Evolutionary conservation across 305 asterid species (phyloP).

Genomic region (Fraxinus ornus): DNA sequence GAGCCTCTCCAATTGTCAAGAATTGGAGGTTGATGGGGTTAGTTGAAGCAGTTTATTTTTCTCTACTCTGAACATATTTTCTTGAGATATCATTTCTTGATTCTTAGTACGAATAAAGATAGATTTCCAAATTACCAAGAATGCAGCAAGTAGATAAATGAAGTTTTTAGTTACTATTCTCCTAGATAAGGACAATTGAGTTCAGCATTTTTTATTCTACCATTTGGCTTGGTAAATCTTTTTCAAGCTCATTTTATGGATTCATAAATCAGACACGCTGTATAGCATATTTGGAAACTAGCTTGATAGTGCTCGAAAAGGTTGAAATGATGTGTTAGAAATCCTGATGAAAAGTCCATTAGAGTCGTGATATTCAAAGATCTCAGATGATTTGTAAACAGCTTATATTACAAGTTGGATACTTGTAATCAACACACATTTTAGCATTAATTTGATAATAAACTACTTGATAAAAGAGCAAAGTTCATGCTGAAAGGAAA

Average conservation of each 20-base stretch:
- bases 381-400: background rate
- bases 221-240: background rate
- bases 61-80: background rate
- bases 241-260: slow-evolving; percentile 2
- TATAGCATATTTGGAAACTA: background rate
- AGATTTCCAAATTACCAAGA: background rate
- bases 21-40: slow-evolving; percentile 66
- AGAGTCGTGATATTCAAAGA: background rate
- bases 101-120: background rate
- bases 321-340: background rate
- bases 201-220: background rate
- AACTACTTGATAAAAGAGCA: background rate
- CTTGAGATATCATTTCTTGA: background rate
- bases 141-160: background rate
- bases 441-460: background rate
- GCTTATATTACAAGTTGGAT: background rate
- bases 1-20: slow-evolving; percentile 35
- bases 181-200: background rate
- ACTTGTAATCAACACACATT: background rate
- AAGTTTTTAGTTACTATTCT: background rate
- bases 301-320: background rate
- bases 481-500: background rate
- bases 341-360: background rate
- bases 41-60: slow-evolving; percentile 29
- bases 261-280: background rate